Evolutionary conservation across 192 early-diverging fungal species (phyloP).

Genomic region (Diversispora eburnea): DNA sequence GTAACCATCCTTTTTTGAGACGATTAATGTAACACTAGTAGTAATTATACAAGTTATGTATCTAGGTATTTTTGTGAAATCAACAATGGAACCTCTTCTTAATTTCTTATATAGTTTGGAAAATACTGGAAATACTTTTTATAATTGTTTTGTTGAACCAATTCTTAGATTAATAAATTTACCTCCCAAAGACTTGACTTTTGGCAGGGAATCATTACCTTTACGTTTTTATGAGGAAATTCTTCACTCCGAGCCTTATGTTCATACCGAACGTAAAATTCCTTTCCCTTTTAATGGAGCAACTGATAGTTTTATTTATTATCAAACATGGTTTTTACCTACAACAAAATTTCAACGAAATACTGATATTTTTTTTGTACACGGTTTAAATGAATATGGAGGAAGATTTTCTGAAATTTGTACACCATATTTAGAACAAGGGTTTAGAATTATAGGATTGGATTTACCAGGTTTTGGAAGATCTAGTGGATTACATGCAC

Average conservation of each 20-base stretch:
- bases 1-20: no score
- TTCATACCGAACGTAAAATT: not conserved
- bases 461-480: constrained; percentile 27
- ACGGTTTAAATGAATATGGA: constrained; percentile 26
- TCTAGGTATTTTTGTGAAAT: no score
- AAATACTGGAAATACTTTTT: not conserved
- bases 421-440: constrained; percentile 8
- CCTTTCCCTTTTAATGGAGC: constrained; percentile 13
- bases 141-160: not conserved
- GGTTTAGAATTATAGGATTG: constrained; percentile 15
- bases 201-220: constrained; percentile 9
- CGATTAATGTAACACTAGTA: no score
- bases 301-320: constrained; percentile 20
- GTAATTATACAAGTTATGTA: no score
- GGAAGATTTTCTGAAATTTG: constrained; percentile 10
- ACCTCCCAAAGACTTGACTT: constrained; percentile 16
- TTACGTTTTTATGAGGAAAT: not conserved
- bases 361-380: constrained; percentile 9
- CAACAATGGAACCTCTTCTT: no score
- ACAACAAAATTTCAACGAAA: constrained; percentile 9
- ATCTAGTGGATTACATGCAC: constrained; percentile 23
- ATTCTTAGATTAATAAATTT: not conserved
- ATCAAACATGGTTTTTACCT: constrained; percentile 21
- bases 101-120: no score
- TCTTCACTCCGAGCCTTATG: constrained; percentile 12